Conservation (phyloP, 2,329 filamentous ascomycete genomes). For the Phaeophleospora eucalypticola region DNA sequence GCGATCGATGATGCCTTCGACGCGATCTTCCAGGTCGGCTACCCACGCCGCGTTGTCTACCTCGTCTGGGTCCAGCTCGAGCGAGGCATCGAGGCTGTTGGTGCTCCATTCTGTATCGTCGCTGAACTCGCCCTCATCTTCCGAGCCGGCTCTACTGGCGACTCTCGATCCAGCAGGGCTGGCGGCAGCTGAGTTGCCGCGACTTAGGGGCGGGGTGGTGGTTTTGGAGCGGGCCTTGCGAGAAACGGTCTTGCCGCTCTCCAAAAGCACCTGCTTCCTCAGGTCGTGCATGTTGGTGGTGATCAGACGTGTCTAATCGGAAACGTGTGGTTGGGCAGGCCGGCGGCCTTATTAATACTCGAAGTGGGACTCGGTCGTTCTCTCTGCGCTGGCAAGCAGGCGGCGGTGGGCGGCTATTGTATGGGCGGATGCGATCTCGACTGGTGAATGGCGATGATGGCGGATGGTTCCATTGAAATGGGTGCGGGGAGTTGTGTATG, state of each 20-base stretch:
- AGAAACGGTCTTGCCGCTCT: constrained; percentile 68
- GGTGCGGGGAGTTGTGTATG: too few relatives aligned
- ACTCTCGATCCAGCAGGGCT: constrained; percentile 59
- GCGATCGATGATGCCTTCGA: constrained; percentile 68
- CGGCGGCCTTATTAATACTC: not conserved
- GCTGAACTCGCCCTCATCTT: constrained; percentile 57
- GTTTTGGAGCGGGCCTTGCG: constrained; percentile 60
- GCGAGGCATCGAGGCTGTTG: constrained; percentile 64
- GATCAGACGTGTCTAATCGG: not conserved
- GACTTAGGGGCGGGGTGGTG: constrained; percentile 55
- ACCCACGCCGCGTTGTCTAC: constrained; percentile 56
- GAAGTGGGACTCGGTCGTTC: constrained; percentile 3
- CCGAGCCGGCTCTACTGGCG: constrained; percentile 60
- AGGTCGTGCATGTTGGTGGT: constrained; percentile 29
- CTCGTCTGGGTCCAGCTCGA: constrained; percentile 51
- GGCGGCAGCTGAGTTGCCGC: constrained; percentile 53
- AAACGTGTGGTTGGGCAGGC: not conserved
- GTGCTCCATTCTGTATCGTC: constrained; percentile 59
- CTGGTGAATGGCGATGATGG: constrained; percentile 4
- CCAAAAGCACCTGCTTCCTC: constrained; percentile 65
- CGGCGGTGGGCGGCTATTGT: constrained; percentile 13
- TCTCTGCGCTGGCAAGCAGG: not conserved
- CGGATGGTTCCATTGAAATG: constrained; percentile 10
- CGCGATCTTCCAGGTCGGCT: constrained; percentile 58
- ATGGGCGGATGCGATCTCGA: constrained; percentile 19